These are phyloP conservation scores for Phytopythium delawarense DNA, from an alignment of 352 stramenopile genomes.

Conservation along the genomic window DNA sequence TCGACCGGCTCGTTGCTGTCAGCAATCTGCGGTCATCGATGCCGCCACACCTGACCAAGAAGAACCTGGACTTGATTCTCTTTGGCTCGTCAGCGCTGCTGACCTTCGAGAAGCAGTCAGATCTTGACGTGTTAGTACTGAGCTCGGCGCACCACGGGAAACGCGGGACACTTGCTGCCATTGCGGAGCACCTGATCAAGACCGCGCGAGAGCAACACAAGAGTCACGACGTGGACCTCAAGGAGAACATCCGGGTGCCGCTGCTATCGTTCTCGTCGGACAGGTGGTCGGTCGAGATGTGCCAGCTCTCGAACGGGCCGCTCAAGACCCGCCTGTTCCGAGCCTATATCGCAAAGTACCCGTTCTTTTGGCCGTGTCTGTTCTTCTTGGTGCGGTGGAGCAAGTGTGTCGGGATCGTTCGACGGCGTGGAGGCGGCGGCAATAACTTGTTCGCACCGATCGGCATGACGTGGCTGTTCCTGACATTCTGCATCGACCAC, in stretches of 20 bases:
- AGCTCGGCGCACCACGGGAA: constrained; percentile 9
- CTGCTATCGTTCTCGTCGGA: constrained; percentile 62
- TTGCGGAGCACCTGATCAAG: constrained; percentile 26
- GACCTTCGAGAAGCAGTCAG: constrained; percentile 74
- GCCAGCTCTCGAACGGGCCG: constrained; percentile 46
- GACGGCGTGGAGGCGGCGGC: constrained; percentile 43
- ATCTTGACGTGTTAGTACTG: constrained; percentile 62
- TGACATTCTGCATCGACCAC: constrained; percentile 54
- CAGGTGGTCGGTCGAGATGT: constrained; percentile 66
- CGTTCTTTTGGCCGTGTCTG: constrained; percentile 73
- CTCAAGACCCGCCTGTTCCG: constrained; percentile 70
- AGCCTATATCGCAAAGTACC: constrained; percentile 57
- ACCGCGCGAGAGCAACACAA: constrained; percentile 7
- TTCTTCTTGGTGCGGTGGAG: constrained; percentile 76
- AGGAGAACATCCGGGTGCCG: constrained; percentile 49
- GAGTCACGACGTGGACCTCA: constrained; percentile 29
- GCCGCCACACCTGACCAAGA: constrained; percentile 30
- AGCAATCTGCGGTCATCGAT: constrained; percentile 37
- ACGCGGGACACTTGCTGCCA: constrained; percentile 23
- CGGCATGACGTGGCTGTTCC: constrained; percentile 73
- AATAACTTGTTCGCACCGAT: constrained; percentile 55
- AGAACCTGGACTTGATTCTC: constrained; percentile 42
- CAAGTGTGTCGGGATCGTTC: constrained; percentile 63
- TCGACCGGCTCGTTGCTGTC: constrained; percentile 61
- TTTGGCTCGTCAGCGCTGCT: constrained; percentile 71